A percentile compares a stretch with the other conserved stretches of the same genome.
Conservation (phyloP, 768 basidiomycete species). For the Pleurotus pulmonarius region DNA sequence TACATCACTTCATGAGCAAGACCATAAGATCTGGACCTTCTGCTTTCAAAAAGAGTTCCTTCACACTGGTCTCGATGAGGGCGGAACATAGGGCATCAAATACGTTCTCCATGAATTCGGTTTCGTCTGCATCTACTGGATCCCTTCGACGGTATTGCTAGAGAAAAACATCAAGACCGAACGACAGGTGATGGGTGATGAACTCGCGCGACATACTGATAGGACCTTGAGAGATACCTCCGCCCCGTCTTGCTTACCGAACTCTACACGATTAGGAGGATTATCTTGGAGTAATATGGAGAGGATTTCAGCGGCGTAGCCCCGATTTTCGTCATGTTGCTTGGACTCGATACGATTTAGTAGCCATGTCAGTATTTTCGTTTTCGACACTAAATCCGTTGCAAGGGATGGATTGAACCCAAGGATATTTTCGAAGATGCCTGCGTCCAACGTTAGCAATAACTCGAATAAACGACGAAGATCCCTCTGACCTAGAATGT, state of each 20-base stretch:
- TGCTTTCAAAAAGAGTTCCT: constrained; percentile 76
- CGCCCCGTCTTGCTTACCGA: constrained; percentile 75
- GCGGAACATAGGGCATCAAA: constrained; percentile 90
- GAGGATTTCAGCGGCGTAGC: constrained; percentile 92
- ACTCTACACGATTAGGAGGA: constrained; percentile 58
- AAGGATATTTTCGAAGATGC: constrained; percentile 90
- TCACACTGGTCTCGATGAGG: constrained; percentile 74
- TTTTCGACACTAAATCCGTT: constrained; percentile 65
- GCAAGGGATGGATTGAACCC: constrained; percentile 81
- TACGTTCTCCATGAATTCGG: constrained; percentile 97
- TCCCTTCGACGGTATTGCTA: constrained; percentile 88
- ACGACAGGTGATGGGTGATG: constrained; percentile 8
- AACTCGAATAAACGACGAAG: background rate
- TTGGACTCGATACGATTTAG: constrained; percentile 70
- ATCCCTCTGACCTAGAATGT: constrained; percentile 65
- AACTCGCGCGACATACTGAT: constrained; percentile 56
- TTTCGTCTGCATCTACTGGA: constrained; percentile 83
- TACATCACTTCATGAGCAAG: constrained; percentile 89
- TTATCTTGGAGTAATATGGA: constrained; percentile 84
- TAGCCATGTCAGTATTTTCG: constrained; percentile 75
- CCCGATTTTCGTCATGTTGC: constrained; percentile 83
- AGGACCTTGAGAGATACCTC: constrained; percentile 72
- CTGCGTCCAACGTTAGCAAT: constrained; percentile 27
- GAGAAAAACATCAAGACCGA: background rate
- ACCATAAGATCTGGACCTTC: constrained; percentile 98